These are phyloP conservation scores for Meyerozyma sp. DNA, from an alignment of 1,139 yeast species.

Conservation along the genomic window DNA sequence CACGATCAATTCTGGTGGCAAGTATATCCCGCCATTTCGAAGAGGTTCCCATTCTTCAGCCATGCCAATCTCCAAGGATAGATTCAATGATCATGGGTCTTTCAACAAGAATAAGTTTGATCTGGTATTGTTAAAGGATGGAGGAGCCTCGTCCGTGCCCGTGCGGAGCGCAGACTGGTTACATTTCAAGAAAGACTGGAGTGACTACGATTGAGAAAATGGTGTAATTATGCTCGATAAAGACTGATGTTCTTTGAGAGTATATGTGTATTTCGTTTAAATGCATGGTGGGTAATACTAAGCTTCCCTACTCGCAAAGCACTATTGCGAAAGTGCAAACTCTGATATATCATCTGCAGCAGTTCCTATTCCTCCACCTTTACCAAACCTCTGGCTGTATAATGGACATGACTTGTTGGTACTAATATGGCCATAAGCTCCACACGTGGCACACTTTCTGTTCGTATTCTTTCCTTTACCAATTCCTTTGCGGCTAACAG, in stretches of 20 bases:
- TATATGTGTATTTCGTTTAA: neutral
- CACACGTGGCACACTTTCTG: slow-evolving; percentile 90
- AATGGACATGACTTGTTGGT: slow-evolving; percentile 91
- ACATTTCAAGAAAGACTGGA: slow-evolving; percentile 28
- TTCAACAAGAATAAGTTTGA: slow-evolving; percentile 3
- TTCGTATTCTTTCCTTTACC: slow-evolving; percentile 78
- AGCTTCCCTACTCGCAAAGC: neutral
- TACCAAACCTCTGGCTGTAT: slow-evolving; percentile 34
- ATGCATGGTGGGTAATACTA: neutral
- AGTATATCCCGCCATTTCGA: slow-evolving; percentile 69
- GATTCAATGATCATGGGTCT: slow-evolving; percentile 8
- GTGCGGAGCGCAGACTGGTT: slow-evolving; percentile 37
- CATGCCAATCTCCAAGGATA: slow-evolving; percentile 6
- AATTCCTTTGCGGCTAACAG: slow-evolving; percentile 56
- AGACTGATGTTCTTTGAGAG: too few relatives aligned
- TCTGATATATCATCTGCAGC: neutral
- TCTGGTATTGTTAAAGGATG: slow-evolving; percentile 8
- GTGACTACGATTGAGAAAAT: slow-evolving; percentile 21
- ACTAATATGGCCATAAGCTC: slow-evolving; percentile 90
- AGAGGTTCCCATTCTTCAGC: slow-evolving; percentile 36
- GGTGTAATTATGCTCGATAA: neutral
- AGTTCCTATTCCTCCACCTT: slow-evolving; percentile 14
- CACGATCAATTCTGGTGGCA: slow-evolving; percentile 31
- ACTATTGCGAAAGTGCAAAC: neutral
- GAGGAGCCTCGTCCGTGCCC: slow-evolving; percentile 38